Conservation (phyloP, 352 stramenopile species). For the Pythium monospermum region DNA sequence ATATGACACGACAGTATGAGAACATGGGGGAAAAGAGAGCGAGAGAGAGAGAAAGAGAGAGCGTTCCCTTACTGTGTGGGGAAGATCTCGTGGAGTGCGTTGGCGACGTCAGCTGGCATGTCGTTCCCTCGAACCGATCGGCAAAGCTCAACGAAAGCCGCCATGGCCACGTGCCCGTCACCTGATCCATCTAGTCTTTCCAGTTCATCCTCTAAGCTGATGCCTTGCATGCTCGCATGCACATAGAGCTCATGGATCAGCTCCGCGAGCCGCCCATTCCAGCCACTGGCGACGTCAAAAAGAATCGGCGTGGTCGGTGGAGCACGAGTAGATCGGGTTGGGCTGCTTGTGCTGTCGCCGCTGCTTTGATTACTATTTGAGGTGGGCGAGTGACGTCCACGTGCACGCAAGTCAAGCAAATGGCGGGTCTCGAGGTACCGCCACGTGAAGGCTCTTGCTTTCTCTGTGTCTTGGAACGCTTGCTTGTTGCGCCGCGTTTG, state of each 20-base stretch:
- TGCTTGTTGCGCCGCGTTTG: slow-evolving; percentile 28
- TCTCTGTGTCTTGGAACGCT: slow-evolving; percentile 27
- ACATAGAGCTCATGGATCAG: slow-evolving; percentile 38
- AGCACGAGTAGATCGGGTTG: slow-evolving; percentile 25
- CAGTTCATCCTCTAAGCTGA: slow-evolving; percentile 28
- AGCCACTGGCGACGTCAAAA: slow-evolving; percentile 28
- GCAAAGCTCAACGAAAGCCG: slow-evolving; percentile 18
- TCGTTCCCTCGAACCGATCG: slow-evolving; percentile 17
- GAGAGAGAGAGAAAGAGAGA: not conserved
- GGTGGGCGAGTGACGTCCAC: not conserved
- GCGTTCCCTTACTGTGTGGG: slow-evolving; percentile 5
- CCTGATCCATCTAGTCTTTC: slow-evolving; percentile 13
- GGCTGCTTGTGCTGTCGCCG: not conserved
- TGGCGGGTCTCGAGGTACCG: slow-evolving; percentile 40
- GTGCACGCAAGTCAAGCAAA: slow-evolving; percentile 13
- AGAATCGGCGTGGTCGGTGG: slow-evolving; percentile 22
- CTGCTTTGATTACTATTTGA: too few relatives aligned
- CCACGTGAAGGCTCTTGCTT: slow-evolving; percentile 39
- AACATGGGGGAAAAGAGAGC: not conserved
- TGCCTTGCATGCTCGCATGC: slow-evolving; percentile 15
- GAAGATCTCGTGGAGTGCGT: slow-evolving; percentile 8
- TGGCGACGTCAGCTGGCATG: not conserved
- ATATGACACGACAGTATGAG: not conserved
- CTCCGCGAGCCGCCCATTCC: slow-evolving; percentile 34
- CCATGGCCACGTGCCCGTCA: slow-evolving; percentile 16